Percentiles rank a stretch among this genome's conserved stretches.
phyloP scores from a whole-genome alignment of 257 asterid species.

The Apocynum venetum region DNA sequence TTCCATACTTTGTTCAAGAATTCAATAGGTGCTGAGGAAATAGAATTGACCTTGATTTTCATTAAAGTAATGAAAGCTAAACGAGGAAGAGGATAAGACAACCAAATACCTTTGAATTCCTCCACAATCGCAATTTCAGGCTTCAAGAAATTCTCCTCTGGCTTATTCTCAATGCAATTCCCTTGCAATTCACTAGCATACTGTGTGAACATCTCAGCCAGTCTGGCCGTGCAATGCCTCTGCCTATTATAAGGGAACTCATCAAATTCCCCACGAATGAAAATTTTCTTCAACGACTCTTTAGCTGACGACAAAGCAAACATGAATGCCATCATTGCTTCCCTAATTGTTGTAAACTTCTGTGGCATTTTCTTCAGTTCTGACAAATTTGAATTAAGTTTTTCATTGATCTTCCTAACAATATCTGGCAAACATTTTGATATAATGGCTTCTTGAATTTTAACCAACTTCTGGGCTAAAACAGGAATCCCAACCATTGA shows the following conservation, averaged over 20 bases:
- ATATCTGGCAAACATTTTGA: too few relatives aligned
- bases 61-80: not conserved
- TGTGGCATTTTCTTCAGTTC: constrained; percentile 13
- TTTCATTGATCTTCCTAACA: too few relatives aligned
- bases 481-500: not conserved
- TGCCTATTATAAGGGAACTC: constrained; percentile 13
- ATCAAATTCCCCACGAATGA: not conserved
- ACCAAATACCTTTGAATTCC: not conserved
- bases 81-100: constrained; percentile 12
- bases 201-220: not conserved
- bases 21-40: not conserved
- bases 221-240: not conserved
- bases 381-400: not conserved
- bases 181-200: not conserved
- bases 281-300: constrained; percentile 14
- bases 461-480: too few relatives aligned
- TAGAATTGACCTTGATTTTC: not conserved
- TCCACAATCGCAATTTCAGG: too few relatives aligned
- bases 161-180: not conserved
- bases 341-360: not conserved
- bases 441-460: too few relatives aligned
- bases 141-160: too few relatives aligned
- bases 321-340: constrained; percentile 13
- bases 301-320: constrained; percentile 1
- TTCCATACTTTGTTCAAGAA: not conserved